Conservation (phyloP, 768 basidiomycete genomes). For the Brasilioporus rufonigricans region DNA sequence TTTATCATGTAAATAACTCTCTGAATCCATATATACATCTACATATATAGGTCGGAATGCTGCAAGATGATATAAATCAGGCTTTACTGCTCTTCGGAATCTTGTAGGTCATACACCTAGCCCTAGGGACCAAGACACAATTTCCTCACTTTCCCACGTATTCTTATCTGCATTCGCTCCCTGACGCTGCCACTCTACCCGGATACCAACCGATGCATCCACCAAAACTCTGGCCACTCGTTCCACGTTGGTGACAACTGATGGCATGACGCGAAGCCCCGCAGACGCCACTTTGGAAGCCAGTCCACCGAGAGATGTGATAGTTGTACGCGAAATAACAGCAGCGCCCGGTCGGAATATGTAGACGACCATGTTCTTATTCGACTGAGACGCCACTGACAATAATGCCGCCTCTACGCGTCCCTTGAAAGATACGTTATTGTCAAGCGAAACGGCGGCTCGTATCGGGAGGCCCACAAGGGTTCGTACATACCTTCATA, state of each 20-base stretch:
- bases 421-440: too few relatives aligned
- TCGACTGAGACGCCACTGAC: constrained; percentile 13
- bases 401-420: constrained; percentile 21
- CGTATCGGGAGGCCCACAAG: too few relatives aligned
- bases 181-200: constrained; percentile 27
- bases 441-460: too few relatives aligned
- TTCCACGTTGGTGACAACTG: constrained; percentile 21
- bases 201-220: constrained; percentile 26
- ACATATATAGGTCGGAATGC: neutral
- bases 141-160: constrained; percentile 29
- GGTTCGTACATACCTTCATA: constrained; percentile 27
- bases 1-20: too few relatives aligned
- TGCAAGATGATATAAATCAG: neutral
- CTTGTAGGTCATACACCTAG: constrained; percentile 13
- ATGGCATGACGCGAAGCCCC: constrained; percentile 21
- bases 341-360: constrained; percentile 25
- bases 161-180: constrained; percentile 12
- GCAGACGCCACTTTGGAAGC: constrained; percentile 10
- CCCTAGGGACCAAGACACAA: constrained; percentile 23
- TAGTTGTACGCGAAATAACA: constrained; percentile 7
- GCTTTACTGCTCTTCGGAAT: neutral
- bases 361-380: constrained; percentile 9
- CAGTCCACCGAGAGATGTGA: constrained; percentile 18
- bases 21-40: neutral
- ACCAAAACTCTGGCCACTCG: constrained; percentile 22